Conservation (phyloP, 768 basidiomycete genomes). For the Lactarius pseudohatsudake region DNA sequence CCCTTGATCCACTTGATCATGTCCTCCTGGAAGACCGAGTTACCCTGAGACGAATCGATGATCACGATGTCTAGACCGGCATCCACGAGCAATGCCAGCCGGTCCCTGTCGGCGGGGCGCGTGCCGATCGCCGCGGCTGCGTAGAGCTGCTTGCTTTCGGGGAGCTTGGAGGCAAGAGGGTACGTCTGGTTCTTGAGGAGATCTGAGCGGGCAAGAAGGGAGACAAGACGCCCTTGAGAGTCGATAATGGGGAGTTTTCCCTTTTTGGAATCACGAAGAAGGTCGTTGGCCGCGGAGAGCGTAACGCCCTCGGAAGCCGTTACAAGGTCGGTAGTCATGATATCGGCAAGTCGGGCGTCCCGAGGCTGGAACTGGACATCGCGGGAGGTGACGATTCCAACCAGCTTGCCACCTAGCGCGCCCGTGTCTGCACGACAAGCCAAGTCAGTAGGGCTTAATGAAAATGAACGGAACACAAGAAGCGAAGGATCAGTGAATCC, state of each 20-base stretch:
- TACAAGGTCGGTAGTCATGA: conserved; percentile 90
- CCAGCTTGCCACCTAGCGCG: conserved; percentile 81
- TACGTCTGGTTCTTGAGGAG: conserved; percentile 96
- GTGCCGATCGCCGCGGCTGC: conserved; percentile 96
- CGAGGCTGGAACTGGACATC: conserved; percentile 90
- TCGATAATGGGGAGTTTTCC: conserved; percentile 93
- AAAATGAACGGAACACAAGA: not conserved
- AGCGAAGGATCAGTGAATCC: conserved; percentile 25
- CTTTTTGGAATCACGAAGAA: conserved; percentile 95
- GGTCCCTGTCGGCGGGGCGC: conserved; percentile 81
- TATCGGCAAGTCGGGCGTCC: conserved; percentile 61
- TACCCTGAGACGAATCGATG: conserved; percentile 95
- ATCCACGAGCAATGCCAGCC: conserved; percentile 82
- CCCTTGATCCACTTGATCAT: conserved; percentile 94
- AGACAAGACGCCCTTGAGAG: conserved; percentile 59
- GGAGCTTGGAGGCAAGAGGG: conserved; percentile 90
- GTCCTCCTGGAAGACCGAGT: conserved; percentile 89
- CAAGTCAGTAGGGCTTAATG: conserved; percentile 31
- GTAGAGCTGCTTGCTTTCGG: conserved; percentile 90
- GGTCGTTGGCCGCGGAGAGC: conserved; percentile 86
- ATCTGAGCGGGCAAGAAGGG: conserved; percentile 94
- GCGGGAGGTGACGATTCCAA: conserved; percentile 95
- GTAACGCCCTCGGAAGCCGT: conserved; percentile 88
- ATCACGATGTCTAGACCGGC: conserved; percentile 95
- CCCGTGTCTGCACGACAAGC: conserved; percentile 66